Base-by-base conservation (phyloP, 2,329 filamentous ascomycete genomes). In the Pyricularia grisea region DNA sequence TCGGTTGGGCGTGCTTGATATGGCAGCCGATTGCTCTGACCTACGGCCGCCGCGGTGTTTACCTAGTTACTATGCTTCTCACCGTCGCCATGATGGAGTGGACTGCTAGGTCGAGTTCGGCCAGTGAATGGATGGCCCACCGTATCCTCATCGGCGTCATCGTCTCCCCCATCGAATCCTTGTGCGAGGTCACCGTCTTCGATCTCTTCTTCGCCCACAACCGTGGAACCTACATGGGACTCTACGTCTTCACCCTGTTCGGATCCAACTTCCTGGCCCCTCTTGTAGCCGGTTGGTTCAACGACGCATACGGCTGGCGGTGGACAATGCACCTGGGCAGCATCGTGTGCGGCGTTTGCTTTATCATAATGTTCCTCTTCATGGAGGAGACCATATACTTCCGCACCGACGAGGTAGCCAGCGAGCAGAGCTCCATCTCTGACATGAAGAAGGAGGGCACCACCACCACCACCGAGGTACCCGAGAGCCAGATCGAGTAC, bases 321-420 rank as follows among this genome's bases (percentile, higher is more conserved):
- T 36, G 33, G 33, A 36, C 33, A 12, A 36, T 36, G 33, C 33
- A 36, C 33, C 33, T 36, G 11, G 33, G 33, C 33, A 36, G 33
- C 33, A 36, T 36, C 33, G 33, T 36, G 33, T 75, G 78, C 3
- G 84, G 76, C 0, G 75, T 82, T 1, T 79, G 77, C 11, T 82
- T 84, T 55, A 72, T 88, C 23, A 80, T 86, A 71, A 76, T 84
- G 1, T 87, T 87, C 77, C 84, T 88, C 72, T 82, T 84, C 74
- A 82, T 87, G 79, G 87, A 88, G 74, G 87, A 88, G 75, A 87
- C 86, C 5, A 88, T 85, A 73, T 87, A 83, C 73, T 75, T 78
- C 67, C 80, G 82, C 14, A 69, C 74, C 5, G 64, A 66, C 30
- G 64, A 66, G 25, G 14, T 7, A 10, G 0, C 30, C 7, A 42